phyloP scores from a whole-genome alignment of 2,329 filamentous ascomycete species.

The Ophiocordyceps australis region DNA sequence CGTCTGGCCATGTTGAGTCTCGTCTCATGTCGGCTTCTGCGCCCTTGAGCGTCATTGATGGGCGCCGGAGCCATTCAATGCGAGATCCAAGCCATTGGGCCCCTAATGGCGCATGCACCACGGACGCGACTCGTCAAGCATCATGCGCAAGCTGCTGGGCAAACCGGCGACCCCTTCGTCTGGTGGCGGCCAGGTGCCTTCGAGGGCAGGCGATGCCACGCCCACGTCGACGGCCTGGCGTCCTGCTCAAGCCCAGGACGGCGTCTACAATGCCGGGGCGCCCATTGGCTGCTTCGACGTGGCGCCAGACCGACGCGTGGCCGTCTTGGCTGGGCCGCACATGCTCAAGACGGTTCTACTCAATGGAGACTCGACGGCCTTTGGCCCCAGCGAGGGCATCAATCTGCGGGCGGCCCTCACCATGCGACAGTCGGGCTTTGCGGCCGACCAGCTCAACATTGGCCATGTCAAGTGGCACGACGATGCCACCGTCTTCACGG shows the following conservation, averaged over 20 bases:
- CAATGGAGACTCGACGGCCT: constrained; percentile 20
- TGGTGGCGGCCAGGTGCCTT: constrained; percentile 22
- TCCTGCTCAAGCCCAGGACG: constrained; percentile 35
- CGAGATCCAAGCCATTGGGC: too few relatives aligned
- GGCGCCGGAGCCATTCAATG: too few relatives aligned
- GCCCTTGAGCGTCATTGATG: too few relatives aligned
- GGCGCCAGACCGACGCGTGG: constrained; percentile 34
- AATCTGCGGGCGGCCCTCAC: constrained; percentile 39
- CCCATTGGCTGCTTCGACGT: constrained; percentile 40
- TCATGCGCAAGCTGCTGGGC: constrained; percentile 43
- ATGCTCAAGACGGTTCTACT: constrained; percentile 41
- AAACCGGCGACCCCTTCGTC: constrained; percentile 28
- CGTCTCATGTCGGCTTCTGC: too few relatives aligned
- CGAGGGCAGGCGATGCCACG: constrained; percentile 25
- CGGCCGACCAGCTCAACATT: constrained; percentile 41
- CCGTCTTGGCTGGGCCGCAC: constrained; percentile 38
- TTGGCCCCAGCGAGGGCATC: constrained; percentile 33
- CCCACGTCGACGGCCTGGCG: constrained; percentile 22
- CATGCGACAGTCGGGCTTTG: constrained; percentile 23
- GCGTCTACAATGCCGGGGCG: constrained; percentile 27
- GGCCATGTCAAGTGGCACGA: constrained; percentile 42
- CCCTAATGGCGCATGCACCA: too few relatives aligned
- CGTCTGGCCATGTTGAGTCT: too few relatives aligned
- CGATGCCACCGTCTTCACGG: constrained; percentile 39
- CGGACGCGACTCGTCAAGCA: too few relatives aligned